Base-by-base conservation (phyloP, 2,329 filamentous ascomycete species). In the Acephala macrosclerotiorum region DNA sequence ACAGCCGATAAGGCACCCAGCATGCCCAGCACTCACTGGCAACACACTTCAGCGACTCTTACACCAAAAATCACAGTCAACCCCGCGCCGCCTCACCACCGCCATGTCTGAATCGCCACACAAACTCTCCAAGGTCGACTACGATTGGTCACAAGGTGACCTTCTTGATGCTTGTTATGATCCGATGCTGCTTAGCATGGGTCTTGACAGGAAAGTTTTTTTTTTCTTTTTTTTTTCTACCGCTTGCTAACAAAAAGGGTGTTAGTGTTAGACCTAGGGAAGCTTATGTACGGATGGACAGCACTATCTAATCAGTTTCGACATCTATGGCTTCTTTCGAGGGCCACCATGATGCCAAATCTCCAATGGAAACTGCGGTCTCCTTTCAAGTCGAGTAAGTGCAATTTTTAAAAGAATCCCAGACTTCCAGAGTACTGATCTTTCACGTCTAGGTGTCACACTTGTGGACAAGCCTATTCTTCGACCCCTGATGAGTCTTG, bases 171-270 rank as follows among this genome's bases (percentile, higher is more conserved):
- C 70, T 42, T 66, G 68, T 58, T 65, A 57, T 63, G 68, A 70
- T 51, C 65, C 66, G 38, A 61, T 61, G 58, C 51, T 53, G 53
- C 18, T 40, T 29, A 58, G 60, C 58, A 63, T 65, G 64, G 68
- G 47, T 65, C 63, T 63, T 63, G 59, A n/a, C n/a, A n/a, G n/a
- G n/a, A n/a, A n/a, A n/a, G n/a, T n/a, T n/a, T n/a, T n/a, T n/a
- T n/a, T n/a, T 69, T 72, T 58, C 69, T 68, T 61, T 68, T 70
- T 70, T 70, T 70, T 69, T 70, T 69, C 67, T 67, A 5, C 45
- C 55, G 47, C 20, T 65, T 63, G 66, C 71, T 71, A 71, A 72
- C 62, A 69, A 72, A 69, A 70, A 71, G 69, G 69, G 68, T 69
- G 69, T 55, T 69, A n/a, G n/a, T n/a, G n/a, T n/a, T n/a, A n/a